Evolutionary conservation across 345 rosid genomes (phyloP), one percentile per base, ranked within the genome.

Genomic region (Crucihimalaya himalaica): DNA sequence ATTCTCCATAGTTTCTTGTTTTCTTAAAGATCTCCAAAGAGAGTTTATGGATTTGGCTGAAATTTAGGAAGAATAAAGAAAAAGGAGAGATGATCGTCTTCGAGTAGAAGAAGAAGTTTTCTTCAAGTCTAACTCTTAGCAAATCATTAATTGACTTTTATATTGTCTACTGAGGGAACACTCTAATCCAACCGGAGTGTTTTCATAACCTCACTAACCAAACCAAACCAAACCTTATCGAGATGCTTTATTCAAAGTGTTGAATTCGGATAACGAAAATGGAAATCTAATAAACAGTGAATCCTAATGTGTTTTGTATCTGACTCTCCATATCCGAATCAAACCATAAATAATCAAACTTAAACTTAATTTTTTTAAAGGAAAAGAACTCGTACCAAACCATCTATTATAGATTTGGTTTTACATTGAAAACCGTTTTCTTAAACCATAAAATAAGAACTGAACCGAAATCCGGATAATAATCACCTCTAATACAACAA

Each of bases 71-170:
- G 19, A 15, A 0, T 31, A 2, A 29, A 20, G 3, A 5, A 43
- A 3, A 8, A 8, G 2, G 10, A 48, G 68, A 58, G 63, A 51
- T 75, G 15, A 63, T 53, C 20, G 68, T 68, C 74, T 60, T 75
- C 56, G 57, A 34, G 71, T 35, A 47, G n/a, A 20, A 34, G 16
- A 19, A 34, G n/a, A 6, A 16, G 42, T 58, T 57, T 54, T 58
- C 9, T 19, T 29, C 25, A 35, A 6, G 39, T 55, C 60, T 9
- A 34, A 19, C 11, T 19, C 23, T 28, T 28, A 42, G 18, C 21
- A 23, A 13, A 18, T 18, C 61, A 13, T 32, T n/a, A 2, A 32
- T 5, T 19, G 9, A 58, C 19, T 16, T 3, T 56, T 4, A 6
- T 8, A 29, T 0, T 11, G 5, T 57, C 27, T 58, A 6, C 18